Percentiles rank a stretch among this genome's conserved stretches.
Conservation (phyloP, 495 filamentous ascomycete genomes). For the Baudoinia panamericana region DNA sequence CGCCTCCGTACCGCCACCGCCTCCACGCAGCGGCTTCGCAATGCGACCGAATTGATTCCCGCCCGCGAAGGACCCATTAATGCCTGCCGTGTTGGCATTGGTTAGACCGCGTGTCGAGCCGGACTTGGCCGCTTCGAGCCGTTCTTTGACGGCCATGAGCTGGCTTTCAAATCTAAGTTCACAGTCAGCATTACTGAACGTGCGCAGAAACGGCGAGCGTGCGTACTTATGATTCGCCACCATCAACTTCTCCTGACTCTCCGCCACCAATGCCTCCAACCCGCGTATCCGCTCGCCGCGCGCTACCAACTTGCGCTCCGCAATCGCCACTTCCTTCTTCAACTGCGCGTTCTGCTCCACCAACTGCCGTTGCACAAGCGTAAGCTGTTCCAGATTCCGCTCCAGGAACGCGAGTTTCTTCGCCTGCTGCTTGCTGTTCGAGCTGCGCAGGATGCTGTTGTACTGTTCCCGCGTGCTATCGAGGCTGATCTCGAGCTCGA, state of each 20-base stretch:
- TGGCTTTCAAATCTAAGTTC: slow-evolving; percentile 88
- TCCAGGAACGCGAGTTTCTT: slow-evolving; percentile 99
- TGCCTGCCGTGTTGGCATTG: slow-evolving; percentile 33
- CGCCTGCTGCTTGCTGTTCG: slow-evolving; percentile 94
- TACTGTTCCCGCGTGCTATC: slow-evolving; percentile 97
- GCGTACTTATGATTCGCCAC: slow-evolving; percentile 88
- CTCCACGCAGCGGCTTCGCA: slow-evolving; percentile 91
- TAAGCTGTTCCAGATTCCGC: slow-evolving; percentile 93
- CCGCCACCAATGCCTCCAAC: slow-evolving; percentile 80
- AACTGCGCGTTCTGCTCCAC: slow-evolving; percentile 92
- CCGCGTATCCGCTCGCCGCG: slow-evolving; percentile 92
- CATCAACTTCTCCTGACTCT: slow-evolving; percentile 93
- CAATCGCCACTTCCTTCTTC: slow-evolving; percentile 98
- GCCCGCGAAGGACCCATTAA: slow-evolving; percentile 2
- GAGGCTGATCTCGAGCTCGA: slow-evolving; percentile 91
- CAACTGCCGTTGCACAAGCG: slow-evolving; percentile 89
- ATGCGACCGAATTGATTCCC: slow-evolving; percentile 42
- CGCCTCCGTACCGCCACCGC: slow-evolving; percentile 42
- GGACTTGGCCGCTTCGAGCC: slow-evolving; percentile 86
- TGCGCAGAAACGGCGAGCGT: not conserved
- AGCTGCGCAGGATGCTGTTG: slow-evolving; percentile 88
- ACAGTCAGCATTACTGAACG: not conserved
- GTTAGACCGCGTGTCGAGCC: slow-evolving; percentile 72
- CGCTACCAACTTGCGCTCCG: slow-evolving; percentile 90
- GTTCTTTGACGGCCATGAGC: slow-evolving; percentile 92